A percentile compares a stretch with the other conserved stretches of the same genome.
phyloP scores from a whole-genome alignment of 768 basidiomycete species.

The Suillus placidus region DNA sequence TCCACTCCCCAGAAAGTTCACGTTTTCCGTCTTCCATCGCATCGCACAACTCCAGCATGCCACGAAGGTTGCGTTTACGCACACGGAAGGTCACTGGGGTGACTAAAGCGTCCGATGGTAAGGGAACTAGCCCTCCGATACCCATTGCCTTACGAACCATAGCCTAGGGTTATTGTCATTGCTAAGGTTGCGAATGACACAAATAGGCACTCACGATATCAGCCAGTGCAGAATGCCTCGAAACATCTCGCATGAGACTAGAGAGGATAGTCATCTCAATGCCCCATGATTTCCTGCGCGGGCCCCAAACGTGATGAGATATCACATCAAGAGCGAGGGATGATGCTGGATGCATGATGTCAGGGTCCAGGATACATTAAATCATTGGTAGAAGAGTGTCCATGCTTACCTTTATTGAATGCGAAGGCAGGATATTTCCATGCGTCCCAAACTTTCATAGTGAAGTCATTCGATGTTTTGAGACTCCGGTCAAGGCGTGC shows the following conservation, averaged over 20 bases:
- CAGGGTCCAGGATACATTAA: not conserved
- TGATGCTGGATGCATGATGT: slow-evolving; percentile 23
- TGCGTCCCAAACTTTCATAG: slow-evolving; percentile 66
- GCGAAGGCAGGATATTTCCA: slow-evolving; percentile 74
- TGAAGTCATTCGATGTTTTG: slow-evolving; percentile 56
- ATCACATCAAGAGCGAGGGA: slow-evolving; percentile 67
- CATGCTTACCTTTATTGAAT: slow-evolving; percentile 60
- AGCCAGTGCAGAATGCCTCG: slow-evolving; percentile 77
- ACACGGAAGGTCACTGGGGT: slow-evolving; percentile 94
- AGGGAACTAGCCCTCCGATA: slow-evolving; percentile 78
- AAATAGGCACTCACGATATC: slow-evolving; percentile 68
- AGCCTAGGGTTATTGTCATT: slow-evolving; percentile 34
- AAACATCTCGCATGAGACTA: slow-evolving; percentile 84
- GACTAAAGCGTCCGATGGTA: slow-evolving; percentile 90
- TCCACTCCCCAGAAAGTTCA: slow-evolving; percentile 94
- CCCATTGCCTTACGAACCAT: slow-evolving; percentile 69
- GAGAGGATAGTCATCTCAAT: slow-evolving; percentile 90
- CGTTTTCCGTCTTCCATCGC: slow-evolving; percentile 72
- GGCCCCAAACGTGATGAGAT: slow-evolving; percentile 81
- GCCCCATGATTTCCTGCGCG: slow-evolving; percentile 89
- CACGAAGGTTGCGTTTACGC: slow-evolving; percentile 67
- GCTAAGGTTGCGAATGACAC: not conserved
- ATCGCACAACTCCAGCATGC: slow-evolving; percentile 79
- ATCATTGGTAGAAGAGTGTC: too few species aligned
- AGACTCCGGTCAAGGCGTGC: slow-evolving; percentile 70